These are phyloP conservation scores for Prunella vulgaris DNA, from an alignment of 257 asterid genomes.

Conservation along the genomic window DNA sequence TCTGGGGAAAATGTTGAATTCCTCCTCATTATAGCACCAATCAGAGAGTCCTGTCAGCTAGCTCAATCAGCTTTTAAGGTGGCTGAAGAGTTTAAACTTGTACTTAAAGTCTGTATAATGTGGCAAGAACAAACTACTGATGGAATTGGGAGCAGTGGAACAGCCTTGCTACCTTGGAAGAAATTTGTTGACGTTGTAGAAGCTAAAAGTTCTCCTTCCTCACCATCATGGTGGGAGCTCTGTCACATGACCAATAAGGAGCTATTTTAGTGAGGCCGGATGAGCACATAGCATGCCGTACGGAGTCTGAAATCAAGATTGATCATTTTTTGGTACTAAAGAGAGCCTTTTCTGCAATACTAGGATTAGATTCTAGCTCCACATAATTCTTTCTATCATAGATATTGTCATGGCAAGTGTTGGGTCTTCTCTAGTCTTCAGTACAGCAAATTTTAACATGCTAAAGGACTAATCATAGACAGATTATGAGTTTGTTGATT, in stretches of 20 bases:
- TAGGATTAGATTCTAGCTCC: constrained; percentile 32
- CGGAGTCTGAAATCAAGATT: constrained; percentile 30
- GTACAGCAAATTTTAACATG: not conserved
- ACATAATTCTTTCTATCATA: not conserved
- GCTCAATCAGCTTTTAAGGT: constrained; percentile 67
- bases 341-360: constrained; percentile 40
- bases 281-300: constrained; percentile 84
- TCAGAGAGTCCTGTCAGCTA: constrained; percentile 52
- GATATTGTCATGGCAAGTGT: not conserved
- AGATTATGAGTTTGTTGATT: no score
- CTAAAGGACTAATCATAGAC: not conserved
- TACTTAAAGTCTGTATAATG: constrained; percentile 58
- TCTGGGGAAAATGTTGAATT: constrained; percentile 57
- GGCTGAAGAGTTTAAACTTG: constrained; percentile 46
- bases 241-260: constrained; percentile 66
- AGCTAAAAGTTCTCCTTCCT: constrained; percentile 33
- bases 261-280: constrained; percentile 94
- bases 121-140: constrained; percentile 48
- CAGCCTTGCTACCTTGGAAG: constrained; percentile 54
- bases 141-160: constrained; percentile 32
- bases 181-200: constrained; percentile 56
- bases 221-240: constrained; percentile 81
- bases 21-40: constrained; percentile 78
- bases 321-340: constrained; percentile 44
- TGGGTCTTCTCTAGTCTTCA: not conserved